Conservation (phyloP, 345 rosid species). For the Mangifera indica region DNA sequence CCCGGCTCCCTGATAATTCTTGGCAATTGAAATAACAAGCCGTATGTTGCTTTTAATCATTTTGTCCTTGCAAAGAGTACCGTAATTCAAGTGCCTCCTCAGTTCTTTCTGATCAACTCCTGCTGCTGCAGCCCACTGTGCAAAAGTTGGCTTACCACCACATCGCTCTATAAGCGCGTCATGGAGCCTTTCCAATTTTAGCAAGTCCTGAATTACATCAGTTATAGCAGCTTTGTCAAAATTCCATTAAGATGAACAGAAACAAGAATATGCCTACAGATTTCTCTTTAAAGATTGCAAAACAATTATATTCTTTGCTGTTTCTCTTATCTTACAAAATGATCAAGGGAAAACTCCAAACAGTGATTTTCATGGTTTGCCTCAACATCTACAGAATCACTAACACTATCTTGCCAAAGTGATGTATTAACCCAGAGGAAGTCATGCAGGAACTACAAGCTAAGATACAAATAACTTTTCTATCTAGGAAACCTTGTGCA, state of each 20-base stretch:
- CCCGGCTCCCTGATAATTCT: slow-evolving; percentile 85
- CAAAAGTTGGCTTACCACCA: slow-evolving; percentile 71
- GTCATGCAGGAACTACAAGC: background rate
- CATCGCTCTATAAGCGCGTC: slow-evolving; percentile 65
- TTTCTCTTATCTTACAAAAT: background rate
- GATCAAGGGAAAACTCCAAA: background rate
- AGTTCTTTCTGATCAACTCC: slow-evolving; percentile 72
- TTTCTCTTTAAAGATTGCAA: background rate
- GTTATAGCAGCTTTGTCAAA: slow-evolving; percentile 8
- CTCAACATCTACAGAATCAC: background rate
- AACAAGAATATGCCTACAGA: background rate
- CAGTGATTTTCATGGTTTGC: background rate
- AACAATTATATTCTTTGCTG: background rate
- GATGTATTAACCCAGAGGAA: background rate
- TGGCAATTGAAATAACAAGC: slow-evolving; percentile 95
- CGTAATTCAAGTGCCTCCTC: slow-evolving; percentile 66
- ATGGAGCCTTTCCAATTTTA: slow-evolving; percentile 81
- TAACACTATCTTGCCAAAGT: background rate
- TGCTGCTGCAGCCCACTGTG: slow-evolving; percentile 94
- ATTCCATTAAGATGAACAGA: background rate
- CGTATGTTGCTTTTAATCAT: slow-evolving; percentile 95
- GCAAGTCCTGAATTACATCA: slow-evolving; percentile 52
- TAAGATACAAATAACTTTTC: background rate
- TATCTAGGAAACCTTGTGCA: background rate
- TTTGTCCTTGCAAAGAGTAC: slow-evolving; percentile 73